Evolutionary conservation across 257 asterid genomes (phyloP).

Genomic region (Rhazya stricta): DNA sequence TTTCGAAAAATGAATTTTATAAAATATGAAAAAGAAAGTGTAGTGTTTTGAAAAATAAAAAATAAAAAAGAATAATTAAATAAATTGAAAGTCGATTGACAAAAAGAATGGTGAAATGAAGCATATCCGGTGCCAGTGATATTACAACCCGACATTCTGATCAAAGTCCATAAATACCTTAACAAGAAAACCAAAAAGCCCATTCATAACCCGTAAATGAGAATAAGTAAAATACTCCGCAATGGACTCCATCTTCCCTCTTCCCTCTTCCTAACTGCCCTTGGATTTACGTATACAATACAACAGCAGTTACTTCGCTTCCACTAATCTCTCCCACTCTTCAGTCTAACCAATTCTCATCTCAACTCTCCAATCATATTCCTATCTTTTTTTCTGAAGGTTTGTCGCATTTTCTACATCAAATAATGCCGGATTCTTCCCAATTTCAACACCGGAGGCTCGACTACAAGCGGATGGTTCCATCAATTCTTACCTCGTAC

Average conservation of each 20-base stretch:
- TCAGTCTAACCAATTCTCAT: background rate
- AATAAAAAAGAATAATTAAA: too few relatives aligned
- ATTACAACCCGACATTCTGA: too few relatives aligned
- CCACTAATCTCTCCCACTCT: background rate
- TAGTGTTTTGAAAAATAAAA: too few relatives aligned
- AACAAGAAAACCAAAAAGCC: too few relatives aligned
- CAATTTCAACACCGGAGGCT: slow-evolving; percentile 43
- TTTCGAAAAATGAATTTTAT: too few relatives aligned
- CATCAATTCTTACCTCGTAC: slow-evolving; percentile 33
- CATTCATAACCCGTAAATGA: too few relatives aligned
- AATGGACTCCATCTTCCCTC: too few relatives aligned
- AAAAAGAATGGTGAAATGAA: too few relatives aligned
- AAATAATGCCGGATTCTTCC: slow-evolving; percentile 50
- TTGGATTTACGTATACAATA: background rate
- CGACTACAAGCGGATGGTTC: slow-evolving; percentile 31
- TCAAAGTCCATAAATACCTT: too few relatives aligned
- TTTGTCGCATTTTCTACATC: background rate
- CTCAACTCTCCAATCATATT: slow-evolving; percentile 2
- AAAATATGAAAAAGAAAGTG: too few relatives aligned
- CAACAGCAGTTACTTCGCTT: background rate
- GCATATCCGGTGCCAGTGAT: too few relatives aligned
- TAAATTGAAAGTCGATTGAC: too few relatives aligned
- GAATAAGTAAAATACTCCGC: background rate
- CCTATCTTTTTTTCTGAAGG: background rate
- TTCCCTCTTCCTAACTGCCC: background rate